A percentile compares a stretch with the other conserved stretches of the same genome.
These are phyloP conservation scores for Diaporthe sp. DNA, from an alignment of 2,329 filamentous ascomycete genomes.

Conservation along the genomic window DNA sequence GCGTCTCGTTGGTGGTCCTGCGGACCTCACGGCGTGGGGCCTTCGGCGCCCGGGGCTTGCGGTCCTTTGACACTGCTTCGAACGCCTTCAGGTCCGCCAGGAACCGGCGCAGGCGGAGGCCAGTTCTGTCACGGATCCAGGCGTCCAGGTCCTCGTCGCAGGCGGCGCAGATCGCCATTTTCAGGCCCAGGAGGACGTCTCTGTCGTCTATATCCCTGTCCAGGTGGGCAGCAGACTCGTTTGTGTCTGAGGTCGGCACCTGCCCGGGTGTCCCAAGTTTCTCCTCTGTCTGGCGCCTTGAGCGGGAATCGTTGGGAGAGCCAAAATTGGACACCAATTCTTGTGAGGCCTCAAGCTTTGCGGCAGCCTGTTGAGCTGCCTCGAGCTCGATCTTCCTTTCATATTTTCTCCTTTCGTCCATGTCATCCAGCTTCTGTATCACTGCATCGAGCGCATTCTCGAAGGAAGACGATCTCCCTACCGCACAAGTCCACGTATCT, in stretches of 20 bases:
- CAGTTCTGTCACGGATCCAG: conserved; percentile 62
- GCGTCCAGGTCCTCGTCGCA: conserved; percentile 65
- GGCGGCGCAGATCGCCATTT: conserved; percentile 65
- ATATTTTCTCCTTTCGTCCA: conserved; percentile 38
- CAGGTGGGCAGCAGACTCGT: conserved; percentile 39
- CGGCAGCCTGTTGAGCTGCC: conserved; percentile 2
- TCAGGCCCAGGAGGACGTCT: conserved; percentile 65
- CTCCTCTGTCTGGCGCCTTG: background rate
- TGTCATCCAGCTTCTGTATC: conserved; percentile 41
- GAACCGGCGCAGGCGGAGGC: conserved; percentile 63
- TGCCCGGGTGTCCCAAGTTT: background rate
- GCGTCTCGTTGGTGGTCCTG: conserved; percentile 14
- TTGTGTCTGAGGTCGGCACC: background rate
- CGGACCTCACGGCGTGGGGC: conserved; percentile 21
- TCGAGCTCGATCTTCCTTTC: conserved; percentile 21
- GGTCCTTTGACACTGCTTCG: conserved; percentile 54
- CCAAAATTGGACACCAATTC: background rate
- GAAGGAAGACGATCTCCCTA: conserved; percentile 41
- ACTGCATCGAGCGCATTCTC: conserved; percentile 43
- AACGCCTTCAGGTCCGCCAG: conserved; percentile 64
- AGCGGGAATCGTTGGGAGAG: background rate
- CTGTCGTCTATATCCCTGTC: conserved; percentile 56
- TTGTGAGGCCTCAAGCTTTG: conserved; percentile 1
- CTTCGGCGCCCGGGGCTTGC: background rate
- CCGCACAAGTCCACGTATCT: conserved; percentile 38